phyloP scores from a whole-genome alignment of 441 rosid genomes.

The Populus hybrid region DNA sequence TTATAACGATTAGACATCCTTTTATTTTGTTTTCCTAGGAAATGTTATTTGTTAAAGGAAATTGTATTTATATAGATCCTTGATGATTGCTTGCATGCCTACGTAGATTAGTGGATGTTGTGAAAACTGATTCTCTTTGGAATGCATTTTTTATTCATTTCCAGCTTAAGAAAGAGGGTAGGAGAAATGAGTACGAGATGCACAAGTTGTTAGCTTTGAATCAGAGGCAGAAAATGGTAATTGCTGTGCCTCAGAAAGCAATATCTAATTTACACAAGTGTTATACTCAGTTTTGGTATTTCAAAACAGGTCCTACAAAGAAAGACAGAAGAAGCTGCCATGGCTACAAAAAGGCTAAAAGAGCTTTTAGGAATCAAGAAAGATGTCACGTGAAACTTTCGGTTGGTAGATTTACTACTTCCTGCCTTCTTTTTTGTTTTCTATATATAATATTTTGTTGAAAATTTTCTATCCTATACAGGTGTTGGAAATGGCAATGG shows the following conservation, averaged over 20 bases:
- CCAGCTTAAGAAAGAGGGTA: slow-evolving; percentile 97
- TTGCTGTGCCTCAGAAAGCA: slow-evolving; percentile 1
- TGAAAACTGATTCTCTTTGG: neutral
- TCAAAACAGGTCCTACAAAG: slow-evolving; percentile 78
- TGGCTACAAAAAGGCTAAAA: slow-evolving; percentile 94
- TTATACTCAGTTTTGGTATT: slow-evolving; percentile 16
- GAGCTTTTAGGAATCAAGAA: slow-evolving; percentile 86
- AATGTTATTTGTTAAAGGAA: too few relatives aligned
- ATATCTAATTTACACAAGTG: slow-evolving; percentile 14
- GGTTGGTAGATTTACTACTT: slow-evolving; percentile 30
- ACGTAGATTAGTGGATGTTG: too few relatives aligned
- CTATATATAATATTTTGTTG: slow-evolving; percentile 14
- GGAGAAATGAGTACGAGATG: slow-evolving; percentile 96
- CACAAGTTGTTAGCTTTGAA: slow-evolving; percentile 92
- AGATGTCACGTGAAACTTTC: slow-evolving; percentile 61
- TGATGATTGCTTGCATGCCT: neutral
- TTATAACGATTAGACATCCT: too few relatives aligned
- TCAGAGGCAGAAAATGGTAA: slow-evolving; percentile 96
- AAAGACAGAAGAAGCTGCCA: slow-evolving; percentile 94
- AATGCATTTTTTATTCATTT: neutral
- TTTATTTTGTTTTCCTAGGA: too few relatives aligned
- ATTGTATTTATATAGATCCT: neutral
- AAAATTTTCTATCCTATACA: slow-evolving; percentile 22
- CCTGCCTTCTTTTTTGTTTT: slow-evolving; percentile 14
- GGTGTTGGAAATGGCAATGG: slow-evolving; percentile 64